Percentiles rank a stretch among this genome's conserved stretches.
These are phyloP conservation scores for Pseudogymnoascus sp. DNA, from an alignment of 2,329 filamentous ascomycete genomes.

Conservation along the genomic window DNA sequence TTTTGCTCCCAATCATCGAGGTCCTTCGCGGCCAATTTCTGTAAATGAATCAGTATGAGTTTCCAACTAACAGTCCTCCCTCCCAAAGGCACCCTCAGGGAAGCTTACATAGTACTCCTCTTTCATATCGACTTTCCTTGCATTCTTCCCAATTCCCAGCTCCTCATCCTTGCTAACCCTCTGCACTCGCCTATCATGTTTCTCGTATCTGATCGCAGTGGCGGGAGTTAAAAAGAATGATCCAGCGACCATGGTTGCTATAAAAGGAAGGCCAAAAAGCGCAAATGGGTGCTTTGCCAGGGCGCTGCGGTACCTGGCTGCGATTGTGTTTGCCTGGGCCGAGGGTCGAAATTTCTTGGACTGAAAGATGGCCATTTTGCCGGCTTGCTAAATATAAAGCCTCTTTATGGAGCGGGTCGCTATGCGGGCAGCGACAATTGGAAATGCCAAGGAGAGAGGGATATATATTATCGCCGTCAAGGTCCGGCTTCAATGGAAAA, in stretches of 20 bases:
- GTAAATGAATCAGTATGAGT: conserved; percentile 17
- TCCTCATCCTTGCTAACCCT: conserved; percentile 81
- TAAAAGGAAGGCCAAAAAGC: conserved; percentile 89
- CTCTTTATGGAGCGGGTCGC: neutral
- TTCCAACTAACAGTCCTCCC: neutral
- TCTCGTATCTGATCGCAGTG: conserved; percentile 87
- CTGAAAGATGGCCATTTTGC: conserved; percentile 52
- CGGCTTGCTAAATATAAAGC: neutral
- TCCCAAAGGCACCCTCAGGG: neutral
- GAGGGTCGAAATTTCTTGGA: conserved; percentile 63
- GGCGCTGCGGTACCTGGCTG: conserved; percentile 64
- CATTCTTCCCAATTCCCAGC: conserved; percentile 65
- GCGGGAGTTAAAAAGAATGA: conserved; percentile 93
- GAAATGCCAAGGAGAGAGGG: neutral
- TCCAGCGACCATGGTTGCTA: conserved; percentile 79
- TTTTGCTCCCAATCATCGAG: conserved; percentile 96
- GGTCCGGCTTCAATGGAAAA: neutral
- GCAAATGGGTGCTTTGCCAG: conserved; percentile 78
- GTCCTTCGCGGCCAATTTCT: conserved; percentile 81
- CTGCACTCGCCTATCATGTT: conserved; percentile 80
- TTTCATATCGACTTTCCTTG: conserved; percentile 66
- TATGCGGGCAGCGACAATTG: neutral
- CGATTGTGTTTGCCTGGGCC: conserved; percentile 58
- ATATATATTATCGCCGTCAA: neutral
- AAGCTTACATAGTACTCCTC: conserved; percentile 77